Conservation (phyloP, 257 asterid genomes). For the Striga asiatica region DNA sequence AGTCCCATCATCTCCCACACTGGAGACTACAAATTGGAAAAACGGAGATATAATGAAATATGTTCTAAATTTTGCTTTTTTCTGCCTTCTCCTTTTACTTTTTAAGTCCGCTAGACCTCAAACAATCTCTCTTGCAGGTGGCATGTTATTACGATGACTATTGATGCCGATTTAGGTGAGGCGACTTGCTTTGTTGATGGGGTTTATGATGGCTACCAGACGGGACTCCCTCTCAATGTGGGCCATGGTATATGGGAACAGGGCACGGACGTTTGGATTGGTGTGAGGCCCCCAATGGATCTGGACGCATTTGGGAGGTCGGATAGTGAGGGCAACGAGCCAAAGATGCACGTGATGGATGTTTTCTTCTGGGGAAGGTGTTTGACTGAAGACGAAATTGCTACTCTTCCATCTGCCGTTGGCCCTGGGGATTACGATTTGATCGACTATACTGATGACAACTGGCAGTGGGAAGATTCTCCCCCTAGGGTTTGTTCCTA, state of each 20-base stretch:
- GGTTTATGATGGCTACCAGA: slow-evolving; percentile 84
- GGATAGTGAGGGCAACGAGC: slow-evolving; percentile 90
- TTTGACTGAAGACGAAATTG: slow-evolving; percentile 88
- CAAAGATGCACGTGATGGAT: slow-evolving; percentile 98
- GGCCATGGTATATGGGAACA: slow-evolving; percentile 83
- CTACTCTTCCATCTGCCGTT: slow-evolving; percentile 68
- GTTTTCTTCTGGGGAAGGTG: slow-evolving; percentile 96
- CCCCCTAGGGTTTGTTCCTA: slow-evolving; percentile 74
- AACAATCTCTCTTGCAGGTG: slow-evolving; percentile 48
- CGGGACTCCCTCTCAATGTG: slow-evolving; percentile 69
- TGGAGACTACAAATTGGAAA: too few relatives aligned
- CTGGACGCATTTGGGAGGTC: slow-evolving; percentile 98
- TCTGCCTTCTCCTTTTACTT: too few relatives aligned
- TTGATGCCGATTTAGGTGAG: slow-evolving; percentile 90
- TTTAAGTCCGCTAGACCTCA: background rate
- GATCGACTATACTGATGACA: slow-evolving; percentile 75
- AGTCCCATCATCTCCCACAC: too few relatives aligned
- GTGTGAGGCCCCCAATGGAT: slow-evolving; percentile 86
- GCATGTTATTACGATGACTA: slow-evolving; percentile 85
- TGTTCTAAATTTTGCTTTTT: too few relatives aligned
- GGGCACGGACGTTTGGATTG: slow-evolving; percentile 87
- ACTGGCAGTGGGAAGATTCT: slow-evolving; percentile 98
- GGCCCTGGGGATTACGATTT: slow-evolving; percentile 63
- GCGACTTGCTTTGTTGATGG: slow-evolving; percentile 95
- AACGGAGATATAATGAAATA: too few relatives aligned